A percentile compares a stretch with the other conserved stretches of the same genome.
Conservation (phyloP, 805 yeast genomes). For the Yarrowia alimentaria region DNA sequence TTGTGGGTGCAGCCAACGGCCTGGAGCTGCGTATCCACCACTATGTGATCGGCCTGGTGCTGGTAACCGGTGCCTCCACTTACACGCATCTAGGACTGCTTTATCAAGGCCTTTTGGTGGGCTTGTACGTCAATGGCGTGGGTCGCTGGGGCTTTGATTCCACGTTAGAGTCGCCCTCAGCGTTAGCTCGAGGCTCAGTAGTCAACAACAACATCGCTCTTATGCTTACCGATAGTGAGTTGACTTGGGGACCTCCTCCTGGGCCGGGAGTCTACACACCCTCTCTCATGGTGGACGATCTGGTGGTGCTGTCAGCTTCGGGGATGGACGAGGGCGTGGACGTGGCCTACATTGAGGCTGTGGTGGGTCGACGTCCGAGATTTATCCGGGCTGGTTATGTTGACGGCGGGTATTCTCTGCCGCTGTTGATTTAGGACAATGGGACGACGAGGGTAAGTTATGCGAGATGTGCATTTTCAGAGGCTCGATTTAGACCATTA, state of each 20-base stretch:
- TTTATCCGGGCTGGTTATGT: conserved; percentile 16
- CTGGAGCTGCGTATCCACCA: conserved; percentile 77
- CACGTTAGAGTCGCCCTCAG: conserved; percentile 39
- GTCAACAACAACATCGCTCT: conserved; percentile 14
- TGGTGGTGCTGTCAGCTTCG: neutral
- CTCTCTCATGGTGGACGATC: conserved; percentile 21
- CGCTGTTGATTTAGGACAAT: conserved; percentile 11
- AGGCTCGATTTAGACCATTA: no score
- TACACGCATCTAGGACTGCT: conserved; percentile 45
- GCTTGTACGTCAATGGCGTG: conserved; percentile 78
- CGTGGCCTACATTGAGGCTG: neutral
- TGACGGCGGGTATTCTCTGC: conserved; percentile 18
- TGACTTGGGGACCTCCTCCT: conserved; percentile 15
- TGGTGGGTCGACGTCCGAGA: conserved; percentile 11
- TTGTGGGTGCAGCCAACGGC: conserved; percentile 43
- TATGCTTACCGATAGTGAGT: conserved; percentile 2
- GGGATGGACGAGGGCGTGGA: conserved; percentile 22
- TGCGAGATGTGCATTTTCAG: no score
- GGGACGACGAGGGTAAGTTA: conserved; percentile 22
- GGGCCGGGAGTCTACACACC: conserved; percentile 21
- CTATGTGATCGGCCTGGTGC: conserved; percentile 67
- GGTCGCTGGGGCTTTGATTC: conserved; percentile 94
- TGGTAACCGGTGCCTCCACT: conserved; percentile 82
- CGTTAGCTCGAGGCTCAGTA: conserved; percentile 26
- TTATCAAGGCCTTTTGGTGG: conserved; percentile 82